Conservation (phyloP, 495 filamentous ascomycete genomes). For the Cladorrhinum samala region DNA sequence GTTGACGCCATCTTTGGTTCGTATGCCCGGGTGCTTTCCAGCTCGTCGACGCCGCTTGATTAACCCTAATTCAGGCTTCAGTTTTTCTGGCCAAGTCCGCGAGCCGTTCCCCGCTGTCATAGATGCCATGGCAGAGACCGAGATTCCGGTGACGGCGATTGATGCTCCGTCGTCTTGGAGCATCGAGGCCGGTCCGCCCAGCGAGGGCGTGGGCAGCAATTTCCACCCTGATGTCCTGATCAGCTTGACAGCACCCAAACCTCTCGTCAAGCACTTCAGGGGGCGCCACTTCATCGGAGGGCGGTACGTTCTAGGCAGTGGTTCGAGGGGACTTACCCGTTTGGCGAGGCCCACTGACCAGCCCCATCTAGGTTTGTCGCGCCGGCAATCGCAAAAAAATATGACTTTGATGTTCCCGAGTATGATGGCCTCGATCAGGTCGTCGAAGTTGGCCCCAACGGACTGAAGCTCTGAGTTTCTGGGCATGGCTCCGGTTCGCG, state of each 20-base stretch:
- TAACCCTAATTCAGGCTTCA: no score
- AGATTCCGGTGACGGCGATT: constrained; percentile 74
- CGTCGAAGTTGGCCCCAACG: constrained; percentile 62
- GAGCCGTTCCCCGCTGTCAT: constrained; percentile 85
- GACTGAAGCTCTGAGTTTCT: constrained; percentile 48
- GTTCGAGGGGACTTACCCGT: no score
- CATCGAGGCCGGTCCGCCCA: constrained; percentile 78
- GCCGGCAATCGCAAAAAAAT: constrained; percentile 74
- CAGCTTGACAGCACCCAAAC: constrained; percentile 91
- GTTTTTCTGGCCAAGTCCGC: constrained; percentile 84
- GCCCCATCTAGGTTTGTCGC: constrained; percentile 62
- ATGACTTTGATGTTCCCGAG: constrained; percentile 71
- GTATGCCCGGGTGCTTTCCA: constrained; percentile 13
- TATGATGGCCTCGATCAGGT: constrained; percentile 90
- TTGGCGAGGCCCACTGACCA: constrained; percentile 15
- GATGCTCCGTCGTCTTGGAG: constrained; percentile 94
- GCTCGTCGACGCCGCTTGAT: not conserved
- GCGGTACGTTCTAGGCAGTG: constrained; percentile 38
- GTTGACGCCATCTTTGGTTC: constrained; percentile 90
- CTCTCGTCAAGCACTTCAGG: constrained; percentile 73
- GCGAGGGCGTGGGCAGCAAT: constrained; percentile 65
- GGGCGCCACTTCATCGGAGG: constrained; percentile 89
- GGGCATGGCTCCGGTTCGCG: not conserved
- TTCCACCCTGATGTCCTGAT: constrained; percentile 76
- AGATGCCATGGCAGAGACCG: constrained; percentile 62